A percentile compares a stretch with the other conserved stretches of the same genome.
Evolutionary conservation across 805 yeast genomes (phyloP).

Genomic region (Myxozyma sirexii): DNA sequence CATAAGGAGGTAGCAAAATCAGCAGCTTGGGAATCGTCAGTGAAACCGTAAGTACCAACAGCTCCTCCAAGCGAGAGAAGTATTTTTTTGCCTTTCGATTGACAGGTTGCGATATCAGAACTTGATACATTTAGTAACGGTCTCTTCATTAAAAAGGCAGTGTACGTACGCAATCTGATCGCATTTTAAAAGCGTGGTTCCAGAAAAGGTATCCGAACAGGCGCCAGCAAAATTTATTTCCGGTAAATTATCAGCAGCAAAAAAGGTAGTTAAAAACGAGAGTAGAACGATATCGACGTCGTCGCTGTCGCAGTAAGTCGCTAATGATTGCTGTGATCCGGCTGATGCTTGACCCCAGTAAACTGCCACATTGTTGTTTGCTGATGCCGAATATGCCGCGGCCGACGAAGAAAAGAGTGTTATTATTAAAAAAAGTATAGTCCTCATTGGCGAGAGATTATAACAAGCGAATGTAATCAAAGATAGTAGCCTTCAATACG

Average conservation of each 20-base stretch:
- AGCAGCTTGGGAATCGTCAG: slow-evolving; percentile 56
- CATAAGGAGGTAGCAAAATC: slow-evolving; percentile 57
- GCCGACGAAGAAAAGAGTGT: not conserved
- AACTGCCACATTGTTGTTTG: slow-evolving; percentile 57
- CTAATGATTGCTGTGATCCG: slow-evolving; percentile 52
- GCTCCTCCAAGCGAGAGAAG: slow-evolving; percentile 81
- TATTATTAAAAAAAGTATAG: too few species aligned
- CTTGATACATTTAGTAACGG: not conserved
- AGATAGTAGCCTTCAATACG: not conserved
- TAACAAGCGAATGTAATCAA: not conserved
- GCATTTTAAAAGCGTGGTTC: slow-evolving; percentile 52
- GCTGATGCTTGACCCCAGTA: slow-evolving; percentile 87
- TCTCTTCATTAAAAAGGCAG: not conserved
- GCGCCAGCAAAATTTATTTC: slow-evolving; percentile 62
- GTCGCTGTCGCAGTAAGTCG: slow-evolving; percentile 56
- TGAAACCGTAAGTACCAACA: slow-evolving; percentile 57
- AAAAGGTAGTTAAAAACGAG: slow-evolving; percentile 67
- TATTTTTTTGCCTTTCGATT: slow-evolving; percentile 73
- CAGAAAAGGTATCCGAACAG: slow-evolving; percentile 44
- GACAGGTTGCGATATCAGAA: slow-evolving; percentile 56
- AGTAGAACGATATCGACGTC: slow-evolving; percentile 50
- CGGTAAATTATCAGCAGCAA: slow-evolving; percentile 35
- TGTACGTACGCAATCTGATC: slow-evolving; percentile 48
- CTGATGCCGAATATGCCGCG: not conserved
- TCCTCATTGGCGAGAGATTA: not conserved